A percentile compares a stretch with the other conserved stretches of the same genome.
Evolutionary conservation across 192 early-diverging fungal species (phyloP).

Genomic region (Jimgerdemannia lactiflua): DNA sequence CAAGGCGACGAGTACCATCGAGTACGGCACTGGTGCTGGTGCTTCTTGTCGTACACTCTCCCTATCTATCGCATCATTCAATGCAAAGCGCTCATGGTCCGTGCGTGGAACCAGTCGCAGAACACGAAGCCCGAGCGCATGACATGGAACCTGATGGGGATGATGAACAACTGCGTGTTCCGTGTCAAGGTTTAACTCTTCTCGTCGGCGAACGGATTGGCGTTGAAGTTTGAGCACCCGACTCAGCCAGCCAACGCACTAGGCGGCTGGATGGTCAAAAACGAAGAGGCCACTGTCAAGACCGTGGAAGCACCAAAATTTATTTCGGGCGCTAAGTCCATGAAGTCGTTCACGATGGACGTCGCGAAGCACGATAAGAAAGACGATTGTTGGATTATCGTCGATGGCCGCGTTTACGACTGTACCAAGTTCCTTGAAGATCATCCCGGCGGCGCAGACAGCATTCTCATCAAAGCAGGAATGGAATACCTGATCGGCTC

Average conservation of each 20-base stretch:
- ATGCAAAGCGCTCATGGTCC: conserved; percentile 47
- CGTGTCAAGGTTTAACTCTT: conserved; percentile 41
- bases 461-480: conserved; percentile 79
- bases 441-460: conserved; percentile 90
- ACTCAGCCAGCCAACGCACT: conserved; percentile 37
- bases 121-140: conserved; percentile 60
- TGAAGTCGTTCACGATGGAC: conserved; percentile 49
- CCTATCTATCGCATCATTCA: conserved; percentile 28
- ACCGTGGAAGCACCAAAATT: too few relatives aligned
- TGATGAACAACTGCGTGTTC: conserved; percentile 73
- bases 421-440: conserved; percentile 63
- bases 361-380: conserved; percentile 63
- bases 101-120: conserved; percentile 57
- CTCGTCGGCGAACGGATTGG: background rate
- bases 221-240: conserved; percentile 47
- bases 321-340: background rate
- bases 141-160: conserved; percentile 74
- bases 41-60: conserved; percentile 49
- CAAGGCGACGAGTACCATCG: conserved; percentile 28
- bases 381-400: conserved; percentile 75
- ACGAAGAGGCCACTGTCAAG: background rate
- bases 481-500: conserved; percentile 69
- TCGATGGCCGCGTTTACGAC: conserved; percentile 67
- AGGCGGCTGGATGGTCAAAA: conserved; percentile 52
- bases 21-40: conserved; percentile 60